A percentile compares a stretch with the other conserved stretches of the same genome.
Evolutionary conservation across 1,284 basidiomycete genomes (phyloP).

Genomic region (Puccinia triticina): DNA sequence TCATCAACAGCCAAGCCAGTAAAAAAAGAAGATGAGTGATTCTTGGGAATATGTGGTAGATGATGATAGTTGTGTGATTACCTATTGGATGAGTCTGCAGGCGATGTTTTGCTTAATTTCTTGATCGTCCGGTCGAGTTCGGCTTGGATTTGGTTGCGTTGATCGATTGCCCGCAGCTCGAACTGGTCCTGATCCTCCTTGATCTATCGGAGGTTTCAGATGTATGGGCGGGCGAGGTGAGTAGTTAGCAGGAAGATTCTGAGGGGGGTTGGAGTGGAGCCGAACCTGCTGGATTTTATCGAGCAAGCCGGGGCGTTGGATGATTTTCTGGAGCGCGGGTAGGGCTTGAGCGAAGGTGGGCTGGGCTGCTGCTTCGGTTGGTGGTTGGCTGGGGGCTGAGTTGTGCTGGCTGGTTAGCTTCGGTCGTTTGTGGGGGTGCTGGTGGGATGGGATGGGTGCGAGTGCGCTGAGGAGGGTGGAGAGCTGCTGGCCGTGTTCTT

Average conservation of each 20-base stretch:
- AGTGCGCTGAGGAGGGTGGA: too few species aligned
- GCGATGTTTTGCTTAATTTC: neutral
- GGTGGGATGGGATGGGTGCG: too few species aligned
- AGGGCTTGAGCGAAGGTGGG: neutral
- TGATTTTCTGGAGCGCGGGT: neutral
- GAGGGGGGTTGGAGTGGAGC: neutral
- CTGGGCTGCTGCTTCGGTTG: neutral
- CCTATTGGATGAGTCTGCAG: neutral
- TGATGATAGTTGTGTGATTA: neutral
- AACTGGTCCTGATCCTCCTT: neutral
- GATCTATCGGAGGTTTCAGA: too few species aligned
- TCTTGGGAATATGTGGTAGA: neutral
- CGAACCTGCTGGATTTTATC: constrained; percentile 12
- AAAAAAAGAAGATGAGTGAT: neutral
- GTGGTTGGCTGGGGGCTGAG: neutral
- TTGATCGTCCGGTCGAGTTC: neutral
- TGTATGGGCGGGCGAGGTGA: too few species aligned
- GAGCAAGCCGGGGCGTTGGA: neutral
- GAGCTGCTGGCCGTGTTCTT: too few species aligned
- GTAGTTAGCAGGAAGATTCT: too few species aligned
- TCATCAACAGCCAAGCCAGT: too few species aligned
- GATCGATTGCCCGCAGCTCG: neutral
- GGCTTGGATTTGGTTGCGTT: neutral
- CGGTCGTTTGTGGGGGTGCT: neutral
- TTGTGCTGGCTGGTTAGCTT: neutral